Evolutionary conservation across 2,329 filamentous ascomycete genomes (phyloP).

Genomic region (Cladobotryum mycophilum): DNA sequence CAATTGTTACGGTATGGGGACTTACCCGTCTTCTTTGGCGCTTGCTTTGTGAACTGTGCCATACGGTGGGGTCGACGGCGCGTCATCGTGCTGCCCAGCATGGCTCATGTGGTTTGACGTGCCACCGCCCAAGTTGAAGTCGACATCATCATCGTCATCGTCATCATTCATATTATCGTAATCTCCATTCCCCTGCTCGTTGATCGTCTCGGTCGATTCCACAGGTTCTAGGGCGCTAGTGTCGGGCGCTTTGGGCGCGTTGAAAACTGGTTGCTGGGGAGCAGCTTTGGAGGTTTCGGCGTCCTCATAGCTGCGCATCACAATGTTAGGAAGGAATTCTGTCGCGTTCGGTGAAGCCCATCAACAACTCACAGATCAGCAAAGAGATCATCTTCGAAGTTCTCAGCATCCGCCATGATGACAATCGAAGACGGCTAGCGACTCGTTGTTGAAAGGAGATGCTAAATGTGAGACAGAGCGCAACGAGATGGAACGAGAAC

Average conservation of each 20-base stretch:
- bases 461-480: background rate
- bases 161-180: conserved; percentile 38
- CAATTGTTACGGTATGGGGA: conserved; percentile 11
- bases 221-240: conserved; percentile 1
- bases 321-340: conserved; percentile 7
- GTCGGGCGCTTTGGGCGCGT: conserved; percentile 21
- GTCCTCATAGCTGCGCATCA: conserved; percentile 55
- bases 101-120: conserved; percentile 11
- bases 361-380: conserved; percentile 72
- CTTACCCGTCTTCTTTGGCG: conserved; percentile 49
- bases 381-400: conserved; percentile 90
- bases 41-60: conserved; percentile 50
- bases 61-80: conserved; percentile 26
- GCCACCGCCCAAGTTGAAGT: conserved; percentile 50
- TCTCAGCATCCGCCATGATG: conserved; percentile 71
- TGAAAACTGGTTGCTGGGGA: conserved; percentile 25
- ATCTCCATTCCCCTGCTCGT: conserved; percentile 20
- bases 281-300: conserved; percentile 43
- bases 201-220: conserved; percentile 16
- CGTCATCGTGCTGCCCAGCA: conserved; percentile 23
- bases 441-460: background rate
- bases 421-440: conserved; percentile 1
- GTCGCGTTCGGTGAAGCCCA: background rate
- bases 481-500: too few species aligned
- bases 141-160: conserved; percentile 51